phyloP scores from a whole-genome alignment of 768 basidiomycete species.

The Lactarius sp. region DNA sequence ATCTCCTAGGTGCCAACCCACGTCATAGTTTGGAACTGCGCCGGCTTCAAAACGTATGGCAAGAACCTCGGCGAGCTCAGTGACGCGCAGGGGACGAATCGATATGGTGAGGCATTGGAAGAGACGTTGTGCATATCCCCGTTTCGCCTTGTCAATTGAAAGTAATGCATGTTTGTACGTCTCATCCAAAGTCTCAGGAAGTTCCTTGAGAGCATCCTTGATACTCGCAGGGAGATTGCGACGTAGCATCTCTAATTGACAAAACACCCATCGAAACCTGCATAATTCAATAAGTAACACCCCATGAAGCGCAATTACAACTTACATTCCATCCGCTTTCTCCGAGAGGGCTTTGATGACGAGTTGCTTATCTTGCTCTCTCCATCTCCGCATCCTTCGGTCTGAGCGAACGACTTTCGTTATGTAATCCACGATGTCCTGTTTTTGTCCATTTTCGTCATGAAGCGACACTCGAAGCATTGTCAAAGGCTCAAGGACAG shows the following conservation, averaged over 20 bases:
- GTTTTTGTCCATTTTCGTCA: background rate
- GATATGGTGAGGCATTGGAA: slow-evolving; percentile 2
- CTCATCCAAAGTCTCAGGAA: background rate
- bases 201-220: background rate
- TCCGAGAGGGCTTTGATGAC: background rate
- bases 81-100: slow-evolving; percentile 6
- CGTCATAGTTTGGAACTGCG: background rate
- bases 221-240: background rate
- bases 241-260: background rate
- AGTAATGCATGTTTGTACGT: background rate
- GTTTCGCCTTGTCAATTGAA: background rate
- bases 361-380: background rate
- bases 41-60: background rate
- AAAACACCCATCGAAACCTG: slow-evolving; percentile 11
- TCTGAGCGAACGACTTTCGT: background rate
- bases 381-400: slow-evolving; percentile 5
- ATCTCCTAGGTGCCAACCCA: background rate
- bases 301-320: no score
- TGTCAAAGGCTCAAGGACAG: background rate
- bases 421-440: background rate
- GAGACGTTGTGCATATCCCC: background rate
- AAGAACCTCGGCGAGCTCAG: slow-evolving; percentile 5
- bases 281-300: background rate
- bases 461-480: background rate
- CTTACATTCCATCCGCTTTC: slow-evolving; percentile 10